These are phyloP conservation scores for Panicum miliaceum DNA, from an alignment of 176 grass and related monocot species.

Conservation along the genomic window DNA sequence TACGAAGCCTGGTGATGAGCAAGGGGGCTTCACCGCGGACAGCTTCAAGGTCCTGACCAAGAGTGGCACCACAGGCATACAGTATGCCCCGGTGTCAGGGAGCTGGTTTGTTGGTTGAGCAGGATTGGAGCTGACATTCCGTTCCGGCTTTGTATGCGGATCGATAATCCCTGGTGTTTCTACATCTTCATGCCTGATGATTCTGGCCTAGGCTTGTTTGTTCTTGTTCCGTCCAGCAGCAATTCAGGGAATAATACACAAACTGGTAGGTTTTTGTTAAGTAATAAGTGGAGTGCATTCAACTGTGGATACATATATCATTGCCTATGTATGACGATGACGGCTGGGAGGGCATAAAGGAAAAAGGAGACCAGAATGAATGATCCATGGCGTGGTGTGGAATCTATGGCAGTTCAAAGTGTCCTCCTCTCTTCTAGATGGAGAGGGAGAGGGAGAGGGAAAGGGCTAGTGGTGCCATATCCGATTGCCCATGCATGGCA, in stretches of 20 bases:
- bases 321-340: background rate
- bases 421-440: background rate
- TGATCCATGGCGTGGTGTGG: background rate
- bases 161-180: background rate
- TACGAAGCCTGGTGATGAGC: background rate
- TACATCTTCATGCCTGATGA: background rate
- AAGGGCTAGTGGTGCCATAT: too few species aligned
- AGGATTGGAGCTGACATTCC: background rate
- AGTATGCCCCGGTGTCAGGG: slow-evolving; percentile 2
- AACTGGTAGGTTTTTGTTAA: background rate
- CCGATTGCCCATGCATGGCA: too few species aligned
- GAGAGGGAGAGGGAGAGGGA: background rate
- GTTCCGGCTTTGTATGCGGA: background rate
- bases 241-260: background rate
- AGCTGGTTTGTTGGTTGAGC: slow-evolving; percentile 9
- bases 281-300: background rate
- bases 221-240: slow-evolving; percentile 1
- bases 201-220: background rate
- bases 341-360: background rate
- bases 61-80: slow-evolving; percentile 55
- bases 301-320: background rate
- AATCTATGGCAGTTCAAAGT: background rate
- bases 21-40: background rate
- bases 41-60: slow-evolving; percentile 44
- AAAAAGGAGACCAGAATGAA: background rate